Evolutionary conservation across 257 asterid genomes (phyloP).

Genomic region (Handroanthus guayacan): DNA sequence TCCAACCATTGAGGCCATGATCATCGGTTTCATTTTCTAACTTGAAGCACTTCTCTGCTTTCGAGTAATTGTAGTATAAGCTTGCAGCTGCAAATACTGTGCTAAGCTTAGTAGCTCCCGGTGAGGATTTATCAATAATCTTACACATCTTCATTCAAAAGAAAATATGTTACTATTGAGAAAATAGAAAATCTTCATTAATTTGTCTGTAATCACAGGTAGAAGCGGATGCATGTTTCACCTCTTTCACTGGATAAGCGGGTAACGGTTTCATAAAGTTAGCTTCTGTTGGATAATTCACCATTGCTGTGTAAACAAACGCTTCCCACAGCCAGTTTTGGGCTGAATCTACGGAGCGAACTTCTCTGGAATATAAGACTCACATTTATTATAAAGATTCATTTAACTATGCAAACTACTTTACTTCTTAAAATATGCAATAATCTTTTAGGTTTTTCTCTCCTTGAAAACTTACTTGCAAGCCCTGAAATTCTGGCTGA

Average conservation of each 20-base stretch:
- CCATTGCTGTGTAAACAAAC: slow-evolving; percentile 73
- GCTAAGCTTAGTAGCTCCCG: slow-evolving; percentile 53
- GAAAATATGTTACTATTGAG: background rate
- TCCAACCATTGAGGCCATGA: slow-evolving; percentile 79
- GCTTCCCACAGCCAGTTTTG: slow-evolving; percentile 79
- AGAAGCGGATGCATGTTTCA: slow-evolving; percentile 26
- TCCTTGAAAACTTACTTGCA: slow-evolving; percentile 65
- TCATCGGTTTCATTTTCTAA: slow-evolving; percentile 57
- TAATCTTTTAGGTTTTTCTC: background rate
- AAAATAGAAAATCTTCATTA: background rate
- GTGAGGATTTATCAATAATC: slow-evolving; percentile 64
- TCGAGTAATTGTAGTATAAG: slow-evolving; percentile 73
- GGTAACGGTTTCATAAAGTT: slow-evolving; percentile 78
- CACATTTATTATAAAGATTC: background rate
- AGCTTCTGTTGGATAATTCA: slow-evolving; percentile 72
- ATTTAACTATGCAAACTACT: background rate
- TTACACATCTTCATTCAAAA: slow-evolving; percentile 65
- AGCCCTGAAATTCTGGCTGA: slow-evolving; percentile 64
- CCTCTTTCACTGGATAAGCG: slow-evolving; percentile 78
- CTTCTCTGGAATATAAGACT: slow-evolving; percentile 46
- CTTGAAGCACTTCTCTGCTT: slow-evolving; percentile 65
- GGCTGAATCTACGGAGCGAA: slow-evolving; percentile 52
- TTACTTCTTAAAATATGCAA: background rate
- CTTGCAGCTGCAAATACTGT: slow-evolving; percentile 74
- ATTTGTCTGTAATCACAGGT: background rate